phyloP scores from a whole-genome alignment of 192 early-diverging fungal species.

The Geranomyces variabilis region DNA sequence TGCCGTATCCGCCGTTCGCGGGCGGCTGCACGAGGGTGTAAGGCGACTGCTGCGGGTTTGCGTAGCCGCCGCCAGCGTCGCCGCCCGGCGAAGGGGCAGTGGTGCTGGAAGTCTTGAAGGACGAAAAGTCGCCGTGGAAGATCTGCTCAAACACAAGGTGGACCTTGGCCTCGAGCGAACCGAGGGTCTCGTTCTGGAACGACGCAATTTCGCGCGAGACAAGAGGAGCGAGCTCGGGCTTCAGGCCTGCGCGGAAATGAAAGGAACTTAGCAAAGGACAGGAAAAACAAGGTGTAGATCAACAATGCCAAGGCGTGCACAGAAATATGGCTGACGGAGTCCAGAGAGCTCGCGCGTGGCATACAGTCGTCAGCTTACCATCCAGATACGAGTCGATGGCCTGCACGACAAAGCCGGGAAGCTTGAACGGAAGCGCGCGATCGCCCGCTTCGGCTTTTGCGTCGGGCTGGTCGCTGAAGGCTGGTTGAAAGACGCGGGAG shows the following conservation, averaged over 20 bases:
- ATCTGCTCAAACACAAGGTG: slow-evolving; percentile 26
- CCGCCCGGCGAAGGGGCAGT: not conserved
- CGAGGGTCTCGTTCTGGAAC: slow-evolving; percentile 23
- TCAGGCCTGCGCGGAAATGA: slow-evolving; percentile 22
- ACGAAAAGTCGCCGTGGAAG: slow-evolving; percentile 28
- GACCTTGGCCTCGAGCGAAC: slow-evolving; percentile 18
- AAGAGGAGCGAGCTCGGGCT: slow-evolving; percentile 25
- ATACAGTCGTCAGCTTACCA: slow-evolving; percentile 9
- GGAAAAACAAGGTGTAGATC: too few relatives aligned
- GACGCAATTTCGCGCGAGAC: slow-evolving; percentile 18
- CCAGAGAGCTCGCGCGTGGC: too few relatives aligned
- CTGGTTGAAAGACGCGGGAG: not conserved
- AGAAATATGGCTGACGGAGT: too few relatives aligned
- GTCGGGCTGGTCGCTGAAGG: slow-evolving; percentile 6
- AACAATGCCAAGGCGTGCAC: too few relatives aligned
- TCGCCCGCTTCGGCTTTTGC: not conserved
- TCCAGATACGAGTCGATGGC: slow-evolving; percentile 29
- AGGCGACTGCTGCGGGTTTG: not conserved
- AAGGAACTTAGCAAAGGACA: too few relatives aligned
- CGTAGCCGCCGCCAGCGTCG: slow-evolving; percentile 7
- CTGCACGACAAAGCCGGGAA: slow-evolving; percentile 29
- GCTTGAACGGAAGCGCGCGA: slow-evolving; percentile 22
- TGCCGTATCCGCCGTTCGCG: slow-evolving; percentile 15
- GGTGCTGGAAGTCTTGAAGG: slow-evolving; percentile 1
- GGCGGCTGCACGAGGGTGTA: not conserved